phyloP scores from a whole-genome alignment of 2,329 filamentous ascomycete genomes.

The Cladophialophora yegresii region DNA sequence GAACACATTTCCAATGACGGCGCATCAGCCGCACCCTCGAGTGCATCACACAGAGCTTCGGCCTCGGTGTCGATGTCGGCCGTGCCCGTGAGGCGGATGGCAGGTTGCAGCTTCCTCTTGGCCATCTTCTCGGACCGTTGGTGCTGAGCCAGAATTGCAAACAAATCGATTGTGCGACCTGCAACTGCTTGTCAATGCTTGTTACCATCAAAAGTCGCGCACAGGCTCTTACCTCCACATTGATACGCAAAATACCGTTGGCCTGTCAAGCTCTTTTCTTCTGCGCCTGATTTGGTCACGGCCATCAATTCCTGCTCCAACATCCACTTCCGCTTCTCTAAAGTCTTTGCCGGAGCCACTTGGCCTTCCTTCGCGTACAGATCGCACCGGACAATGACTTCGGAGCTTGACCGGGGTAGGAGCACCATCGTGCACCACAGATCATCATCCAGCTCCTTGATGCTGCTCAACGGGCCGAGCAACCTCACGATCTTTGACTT shows the following conservation, averaged over 20 bases:
- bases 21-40: conserved; percentile 21
- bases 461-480: conserved; percentile 29
- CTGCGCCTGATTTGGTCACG: conserved; percentile 9
- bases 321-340: conserved; percentile 27
- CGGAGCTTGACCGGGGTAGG: conserved; percentile 21
- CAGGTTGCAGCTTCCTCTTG: conserved; percentile 27
- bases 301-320: conserved; percentile 27
- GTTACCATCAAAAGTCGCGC: no score
- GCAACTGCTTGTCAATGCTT: not conserved
- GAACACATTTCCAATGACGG: conserved; percentile 25
- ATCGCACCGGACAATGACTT: conserved; percentile 29
- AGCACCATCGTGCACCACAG: conserved; percentile 32
- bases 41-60: conserved; percentile 27
- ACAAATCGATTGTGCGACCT: conserved; percentile 33
- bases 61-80: conserved; percentile 29
- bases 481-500: conserved; percentile 24
- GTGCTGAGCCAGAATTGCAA: conserved; percentile 32
- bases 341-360: conserved; percentile 6
- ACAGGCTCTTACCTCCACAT: conserved; percentile 29
- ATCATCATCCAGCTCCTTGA: conserved; percentile 28
- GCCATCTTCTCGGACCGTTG: conserved; percentile 29
- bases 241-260: conserved; percentile 27
- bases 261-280: conserved; percentile 1
- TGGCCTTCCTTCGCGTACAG: conserved; percentile 25
- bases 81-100: conserved; percentile 28